Conservation (phyloP, 805 yeast species). For the Yarrowia sp. region DNA sequence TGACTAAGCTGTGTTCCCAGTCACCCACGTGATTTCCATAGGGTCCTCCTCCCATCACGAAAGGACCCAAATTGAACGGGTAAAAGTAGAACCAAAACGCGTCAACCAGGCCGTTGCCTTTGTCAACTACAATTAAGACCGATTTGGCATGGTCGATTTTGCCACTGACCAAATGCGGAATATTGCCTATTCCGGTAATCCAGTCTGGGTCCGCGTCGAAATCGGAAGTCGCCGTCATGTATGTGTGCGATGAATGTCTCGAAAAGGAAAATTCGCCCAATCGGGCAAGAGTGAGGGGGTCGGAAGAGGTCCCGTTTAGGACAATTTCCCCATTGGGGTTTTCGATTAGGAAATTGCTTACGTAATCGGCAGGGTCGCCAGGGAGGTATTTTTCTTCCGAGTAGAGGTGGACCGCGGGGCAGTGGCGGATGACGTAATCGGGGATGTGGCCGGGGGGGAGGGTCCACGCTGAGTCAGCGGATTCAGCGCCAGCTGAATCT, state of each 20-base stretch:
- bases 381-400: constrained; percentile 87
- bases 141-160: constrained; percentile 76
- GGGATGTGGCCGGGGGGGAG: constrained; percentile 33
- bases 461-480: too few relatives aligned
- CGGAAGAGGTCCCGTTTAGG: constrained; percentile 30
- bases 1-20: constrained; percentile 92
- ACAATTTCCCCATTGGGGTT: constrained; percentile 35
- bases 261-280: constrained; percentile 27
- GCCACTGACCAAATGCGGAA: constrained; percentile 72
- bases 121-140: constrained; percentile 76
- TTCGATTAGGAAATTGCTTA: constrained; percentile 60
- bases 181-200: constrained; percentile 70
- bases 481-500: too few relatives aligned
- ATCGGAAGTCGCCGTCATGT: constrained; percentile 64
- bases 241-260: constrained; percentile 43
- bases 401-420: constrained; percentile 79
- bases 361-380: constrained; percentile 70
- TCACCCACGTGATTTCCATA: constrained; percentile 97
- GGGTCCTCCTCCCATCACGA: constrained; percentile 96
- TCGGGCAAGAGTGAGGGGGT: constrained; percentile 33
- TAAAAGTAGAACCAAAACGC: constrained; percentile 96
- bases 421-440: constrained; percentile 36
- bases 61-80: constrained; percentile 91
- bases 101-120: constrained; percentile 93
- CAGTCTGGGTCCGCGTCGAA: constrained; percentile 75